phyloP scores from a whole-genome alignment of 495 filamentous ascomycete species.

The Aspergillus cristatus region DNA sequence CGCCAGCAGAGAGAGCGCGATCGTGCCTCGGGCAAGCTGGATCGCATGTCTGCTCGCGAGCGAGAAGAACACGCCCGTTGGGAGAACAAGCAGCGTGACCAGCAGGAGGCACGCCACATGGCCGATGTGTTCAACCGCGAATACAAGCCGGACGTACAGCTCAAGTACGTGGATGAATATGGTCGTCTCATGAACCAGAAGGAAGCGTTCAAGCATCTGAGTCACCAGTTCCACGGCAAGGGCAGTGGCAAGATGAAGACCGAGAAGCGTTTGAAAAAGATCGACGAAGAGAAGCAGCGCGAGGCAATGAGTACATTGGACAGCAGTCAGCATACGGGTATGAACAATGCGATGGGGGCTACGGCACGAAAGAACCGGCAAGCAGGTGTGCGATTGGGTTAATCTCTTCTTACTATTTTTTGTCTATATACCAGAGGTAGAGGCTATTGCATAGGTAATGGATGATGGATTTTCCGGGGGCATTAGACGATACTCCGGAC shows the following conservation, averaged over 20 bases:
- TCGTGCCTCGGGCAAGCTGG: conserved; percentile 67
- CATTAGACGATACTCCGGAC: too few relatives aligned
- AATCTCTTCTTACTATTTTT: conserved; percentile 9
- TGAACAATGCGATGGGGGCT: conserved; percentile 66
- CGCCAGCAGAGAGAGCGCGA: conserved; percentile 81
- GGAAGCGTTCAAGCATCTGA: conserved; percentile 92
- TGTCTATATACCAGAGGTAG: too few relatives aligned
- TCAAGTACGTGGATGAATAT: conserved; percentile 83
- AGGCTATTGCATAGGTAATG: too few relatives aligned
- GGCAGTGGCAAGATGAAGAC: conserved; percentile 97
- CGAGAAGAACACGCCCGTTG: conserved; percentile 80
- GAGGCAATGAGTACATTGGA: conserved; percentile 74
- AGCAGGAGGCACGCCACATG: conserved; percentile 67
- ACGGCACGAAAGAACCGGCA: conserved; percentile 74
- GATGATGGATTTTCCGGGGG: too few relatives aligned
- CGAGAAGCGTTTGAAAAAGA: conserved; percentile 93
- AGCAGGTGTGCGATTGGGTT: conserved; percentile 81
- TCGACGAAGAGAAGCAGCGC: conserved; percentile 85
- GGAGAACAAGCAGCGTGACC: conserved; percentile 81
- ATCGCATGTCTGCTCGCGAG: conserved; percentile 80
- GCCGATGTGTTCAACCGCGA: conserved; percentile 75
- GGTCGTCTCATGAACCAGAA: conserved; percentile 81
- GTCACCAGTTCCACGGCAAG: conserved; percentile 97
- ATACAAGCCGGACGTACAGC: conserved; percentile 82
- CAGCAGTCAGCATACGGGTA: conserved; percentile 70